Conservation (phyloP, 257 asterid genomes). For the Henckelia pumila region DNA sequence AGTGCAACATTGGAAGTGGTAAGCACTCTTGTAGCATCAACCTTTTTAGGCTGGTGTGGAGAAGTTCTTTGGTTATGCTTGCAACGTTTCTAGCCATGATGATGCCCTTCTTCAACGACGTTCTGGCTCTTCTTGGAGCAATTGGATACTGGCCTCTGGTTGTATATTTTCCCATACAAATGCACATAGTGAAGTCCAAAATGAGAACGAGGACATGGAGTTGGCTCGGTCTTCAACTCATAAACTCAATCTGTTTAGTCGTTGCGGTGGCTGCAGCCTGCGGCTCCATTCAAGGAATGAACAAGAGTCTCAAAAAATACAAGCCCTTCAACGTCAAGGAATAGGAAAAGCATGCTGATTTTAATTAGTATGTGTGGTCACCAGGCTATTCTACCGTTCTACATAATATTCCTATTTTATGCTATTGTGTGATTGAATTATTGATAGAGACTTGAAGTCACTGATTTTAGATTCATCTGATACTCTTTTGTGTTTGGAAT, state of each 20-base stretch:
- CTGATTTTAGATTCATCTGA: no score
- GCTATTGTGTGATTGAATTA: no score
- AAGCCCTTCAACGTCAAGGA: conserved; percentile 39
- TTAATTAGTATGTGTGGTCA: neutral
- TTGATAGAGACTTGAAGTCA: no score
- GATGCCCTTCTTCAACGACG: conserved; percentile 57
- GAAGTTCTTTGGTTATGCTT: conserved; percentile 41
- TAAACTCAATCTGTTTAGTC: conserved; percentile 43
- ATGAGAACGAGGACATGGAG: conserved; percentile 30
- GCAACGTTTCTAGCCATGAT: conserved; percentile 42
- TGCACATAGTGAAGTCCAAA: conserved; percentile 41
- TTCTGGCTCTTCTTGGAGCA: conserved; percentile 52
- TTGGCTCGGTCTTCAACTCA: conserved; percentile 48
- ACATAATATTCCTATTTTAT: no score
- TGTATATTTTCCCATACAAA: conserved; percentile 51
- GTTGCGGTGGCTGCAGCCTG: conserved; percentile 52
- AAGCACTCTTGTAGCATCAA: conserved; percentile 31
- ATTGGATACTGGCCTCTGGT: conserved; percentile 57
- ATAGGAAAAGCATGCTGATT: neutral
- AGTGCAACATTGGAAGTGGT: conserved; percentile 31
- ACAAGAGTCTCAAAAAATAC: conserved; percentile 29
- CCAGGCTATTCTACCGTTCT: no score
- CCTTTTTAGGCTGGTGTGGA: conserved; percentile 46
- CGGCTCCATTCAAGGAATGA: conserved; percentile 55
- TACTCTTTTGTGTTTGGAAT: no score